These are phyloP conservation scores for Penicillium aurantiogriseum DNA, from an alignment of 2,329 filamentous ascomycete species.

Conservation along the genomic window DNA sequence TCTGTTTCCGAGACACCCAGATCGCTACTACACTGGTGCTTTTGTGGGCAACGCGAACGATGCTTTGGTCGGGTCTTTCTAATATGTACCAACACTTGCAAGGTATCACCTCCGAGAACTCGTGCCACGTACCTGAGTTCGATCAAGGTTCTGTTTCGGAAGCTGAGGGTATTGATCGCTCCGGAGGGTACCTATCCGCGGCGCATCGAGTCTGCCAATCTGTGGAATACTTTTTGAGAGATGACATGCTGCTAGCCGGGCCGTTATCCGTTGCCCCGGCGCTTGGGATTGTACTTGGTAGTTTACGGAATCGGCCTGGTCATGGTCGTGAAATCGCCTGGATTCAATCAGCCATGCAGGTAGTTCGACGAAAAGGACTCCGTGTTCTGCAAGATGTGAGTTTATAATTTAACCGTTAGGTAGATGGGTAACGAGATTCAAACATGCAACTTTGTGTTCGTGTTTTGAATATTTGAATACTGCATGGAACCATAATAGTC, in stretches of 20 bases:
- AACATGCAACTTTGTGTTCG: too few species aligned
- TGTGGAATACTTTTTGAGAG: conserved; percentile 33
- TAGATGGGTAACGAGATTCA: too few species aligned
- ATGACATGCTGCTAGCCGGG: conserved; percentile 20
- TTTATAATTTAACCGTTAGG: neutral
- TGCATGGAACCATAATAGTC: too few species aligned
- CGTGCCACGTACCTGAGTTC: too few species aligned
- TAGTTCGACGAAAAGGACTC: conserved; percentile 2
- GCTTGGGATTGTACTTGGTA: conserved; percentile 10
- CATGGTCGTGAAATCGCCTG: conserved; percentile 1
- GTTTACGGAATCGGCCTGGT: neutral
- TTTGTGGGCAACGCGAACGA: conserved; percentile 33
- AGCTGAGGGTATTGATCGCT: neutral
- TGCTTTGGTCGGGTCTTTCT: conserved; percentile 37
- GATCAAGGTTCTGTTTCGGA: neutral
- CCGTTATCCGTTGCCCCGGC: conserved; percentile 9
- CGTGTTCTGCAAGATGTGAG: neutral
- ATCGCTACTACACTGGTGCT: conserved; percentile 27
- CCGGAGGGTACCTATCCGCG: conserved; percentile 24
- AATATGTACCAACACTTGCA: conserved; percentile 31
- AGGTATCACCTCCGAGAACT: neutral
- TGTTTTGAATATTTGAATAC: too few species aligned
- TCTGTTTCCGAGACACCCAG: conserved; percentile 28
- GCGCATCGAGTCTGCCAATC: conserved; percentile 37
- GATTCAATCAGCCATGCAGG: conserved; percentile 3